Percentiles rank a stretch among this genome's conserved stretches.
phyloP scores from a whole-genome alignment of 164 flowering plant species.

The Sextonia rubra region DNA sequence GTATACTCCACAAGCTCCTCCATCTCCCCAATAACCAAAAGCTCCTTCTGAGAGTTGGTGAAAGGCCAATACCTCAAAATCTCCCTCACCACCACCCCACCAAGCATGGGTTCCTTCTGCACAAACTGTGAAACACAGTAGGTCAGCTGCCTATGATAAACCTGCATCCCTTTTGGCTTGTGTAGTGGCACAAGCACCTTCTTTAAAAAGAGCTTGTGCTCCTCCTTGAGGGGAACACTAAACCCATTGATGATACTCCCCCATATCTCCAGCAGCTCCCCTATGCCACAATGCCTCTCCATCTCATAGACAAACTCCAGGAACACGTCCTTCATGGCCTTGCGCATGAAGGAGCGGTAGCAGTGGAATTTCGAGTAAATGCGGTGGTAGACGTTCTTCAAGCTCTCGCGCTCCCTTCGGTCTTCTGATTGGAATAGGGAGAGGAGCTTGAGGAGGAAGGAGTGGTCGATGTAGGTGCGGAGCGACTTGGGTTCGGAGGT shows the following conservation, averaged over 20 bases:
- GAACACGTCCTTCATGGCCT: slow-evolving; percentile 64
- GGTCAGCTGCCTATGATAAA: slow-evolving; percentile 60
- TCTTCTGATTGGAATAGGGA: slow-evolving; percentile 63
- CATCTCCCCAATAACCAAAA: slow-evolving; percentile 57
- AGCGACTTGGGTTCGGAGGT: slow-evolving; percentile 40
- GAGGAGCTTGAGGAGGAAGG: slow-evolving; percentile 51
- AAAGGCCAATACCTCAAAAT: slow-evolving; percentile 66
- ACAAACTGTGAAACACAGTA: slow-evolving; percentile 75
- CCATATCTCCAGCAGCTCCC: slow-evolving; percentile 72
- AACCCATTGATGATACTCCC: slow-evolving; percentile 80
- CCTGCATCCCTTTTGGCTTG: slow-evolving; percentile 55
- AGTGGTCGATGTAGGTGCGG: slow-evolving; percentile 30
- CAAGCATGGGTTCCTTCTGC: slow-evolving; percentile 67
- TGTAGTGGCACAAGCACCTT: slow-evolving; percentile 67
- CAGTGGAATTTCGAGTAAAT: slow-evolving; percentile 56
- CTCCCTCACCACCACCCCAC: slow-evolving; percentile 46
- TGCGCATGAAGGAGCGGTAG: slow-evolving; percentile 65
- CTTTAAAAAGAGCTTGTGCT: slow-evolving; percentile 66
- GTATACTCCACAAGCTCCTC: slow-evolving; percentile 64
- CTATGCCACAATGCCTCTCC: slow-evolving; percentile 56
- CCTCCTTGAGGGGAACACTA: slow-evolving; percentile 68
- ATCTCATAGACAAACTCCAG: slow-evolving; percentile 41
- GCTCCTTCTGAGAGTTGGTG: slow-evolving; percentile 64
- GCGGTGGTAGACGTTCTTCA: slow-evolving; percentile 64
- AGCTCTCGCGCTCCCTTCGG: slow-evolving; percentile 55